Evolutionary conservation across 768 basidiomycete genomes (phyloP).

Genomic region (Chalciporus chontae): DNA sequence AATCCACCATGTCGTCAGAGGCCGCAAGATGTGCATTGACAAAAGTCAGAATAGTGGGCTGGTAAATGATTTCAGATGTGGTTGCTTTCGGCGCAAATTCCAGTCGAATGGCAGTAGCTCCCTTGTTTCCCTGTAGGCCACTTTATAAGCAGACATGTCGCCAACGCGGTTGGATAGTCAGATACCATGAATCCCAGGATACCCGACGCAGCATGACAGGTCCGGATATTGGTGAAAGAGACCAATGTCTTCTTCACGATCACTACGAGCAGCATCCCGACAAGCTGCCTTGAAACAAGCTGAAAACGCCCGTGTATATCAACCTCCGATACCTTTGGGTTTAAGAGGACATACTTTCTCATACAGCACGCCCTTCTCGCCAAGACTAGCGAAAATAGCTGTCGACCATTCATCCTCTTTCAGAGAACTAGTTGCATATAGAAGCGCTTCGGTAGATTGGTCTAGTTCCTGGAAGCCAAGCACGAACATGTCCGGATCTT

Average conservation of each 20-base stretch:
- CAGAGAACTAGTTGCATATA: constrained; percentile 61
- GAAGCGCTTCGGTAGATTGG: constrained; percentile 69
- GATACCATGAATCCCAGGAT: constrained; percentile 76
- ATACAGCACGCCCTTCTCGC: constrained; percentile 58
- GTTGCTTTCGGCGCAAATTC: constrained; percentile 46
- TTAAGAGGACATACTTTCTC: constrained; percentile 49
- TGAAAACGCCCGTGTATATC: constrained; percentile 23
- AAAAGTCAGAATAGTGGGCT: constrained; percentile 59
- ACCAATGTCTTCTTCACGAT: constrained; percentile 55
- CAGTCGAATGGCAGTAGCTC: constrained; percentile 65
- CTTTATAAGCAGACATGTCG: neutral
- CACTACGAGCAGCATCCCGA: constrained; percentile 76
- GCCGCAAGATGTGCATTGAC: constrained; percentile 84
- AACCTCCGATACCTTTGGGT: neutral
- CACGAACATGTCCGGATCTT: constrained; percentile 67
- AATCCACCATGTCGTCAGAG: constrained; percentile 74
- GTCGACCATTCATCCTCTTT: constrained; percentile 69
- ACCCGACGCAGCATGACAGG: constrained; percentile 60
- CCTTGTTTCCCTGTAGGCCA: constrained; percentile 72
- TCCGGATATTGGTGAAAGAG: constrained; percentile 49
- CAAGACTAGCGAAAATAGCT: constrained; percentile 67
- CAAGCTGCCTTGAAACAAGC: constrained; percentile 75
- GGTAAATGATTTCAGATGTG: constrained; percentile 24
- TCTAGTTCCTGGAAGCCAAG: constrained; percentile 82
- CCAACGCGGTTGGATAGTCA: neutral